Evolutionary conservation across 1,139 yeast species (phyloP), one percentile per base, ranked within the genome.

Genomic region (Geotrichum phurueaensis): DNA sequence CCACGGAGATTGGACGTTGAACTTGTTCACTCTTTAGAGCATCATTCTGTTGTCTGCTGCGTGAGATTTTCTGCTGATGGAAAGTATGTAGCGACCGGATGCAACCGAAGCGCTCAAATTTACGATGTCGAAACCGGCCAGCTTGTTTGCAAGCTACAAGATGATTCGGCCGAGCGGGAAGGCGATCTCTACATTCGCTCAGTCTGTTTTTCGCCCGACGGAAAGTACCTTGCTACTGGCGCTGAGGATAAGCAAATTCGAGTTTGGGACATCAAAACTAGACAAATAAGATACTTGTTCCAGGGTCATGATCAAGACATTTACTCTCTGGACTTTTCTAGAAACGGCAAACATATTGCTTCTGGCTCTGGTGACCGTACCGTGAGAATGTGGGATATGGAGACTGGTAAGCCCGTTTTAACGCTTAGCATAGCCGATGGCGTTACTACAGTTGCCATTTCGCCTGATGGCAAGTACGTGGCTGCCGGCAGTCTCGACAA

Each of bases 251-350:
- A 90, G 76, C 85, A 90, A 72, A 94, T 94, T 69, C 84, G 99
- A 75, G 92, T 94, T 71, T 94, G 99, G 99, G 97, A 94, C 74
- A 84, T 94, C 73, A 83, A 88, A 59, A 84, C 95, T 50, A 85
- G 92, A 75, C 85, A 94, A 71, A 89, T 94, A 70, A 86, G 89
- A 64, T 89, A 90, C 78, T 85, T 90, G 65, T 84, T 94, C 75
- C 83, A 88, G 66, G 99, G 99, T 59, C 99, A 94, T 73, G 98
- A 92, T 75, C 99, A 94, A 77, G 99, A 94, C 76, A 92, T 94
- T 69, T 94, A 94, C 76, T 92, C 98, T 7, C 81, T 94, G 68
- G 98, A 92, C 77, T 94, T 89, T 75, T 89, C 95, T 83, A 95
- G 96, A 60, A 94, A 91, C 70, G 99, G 99, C 60, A 85, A 91